phyloP scores from a whole-genome alignment of 2,329 filamentous ascomycete genomes.

The Venturia effusa region DNA sequence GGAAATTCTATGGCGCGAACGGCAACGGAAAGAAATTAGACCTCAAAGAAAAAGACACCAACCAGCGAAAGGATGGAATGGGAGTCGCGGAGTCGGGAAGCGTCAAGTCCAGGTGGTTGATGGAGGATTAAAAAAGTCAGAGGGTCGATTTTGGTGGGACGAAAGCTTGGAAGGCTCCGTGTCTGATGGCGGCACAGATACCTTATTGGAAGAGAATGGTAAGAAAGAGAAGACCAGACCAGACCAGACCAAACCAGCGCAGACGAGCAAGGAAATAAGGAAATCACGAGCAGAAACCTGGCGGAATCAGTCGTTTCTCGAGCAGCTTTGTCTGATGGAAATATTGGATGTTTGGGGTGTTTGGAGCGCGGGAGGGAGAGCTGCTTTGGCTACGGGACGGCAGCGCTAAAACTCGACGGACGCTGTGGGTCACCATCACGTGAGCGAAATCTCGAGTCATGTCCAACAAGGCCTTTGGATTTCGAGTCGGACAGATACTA shows the following conservation, averaged over 20 bases:
- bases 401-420: neutral
- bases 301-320: neutral
- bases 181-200: conserved; percentile 5
- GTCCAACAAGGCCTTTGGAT: too few species aligned
- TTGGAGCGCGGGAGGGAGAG: neutral
- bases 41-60: neutral
- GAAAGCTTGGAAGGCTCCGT: neutral
- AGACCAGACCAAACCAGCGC: neutral
- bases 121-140: conserved; percentile 4
- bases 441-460: neutral
- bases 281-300: neutral
- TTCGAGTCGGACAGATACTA: too few species aligned
- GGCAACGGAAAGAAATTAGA: conserved; percentile 2
- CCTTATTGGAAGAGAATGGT: conserved; percentile 9
- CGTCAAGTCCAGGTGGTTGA: conserved; percentile 2
- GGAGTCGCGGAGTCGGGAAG: neutral
- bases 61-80: neutral
- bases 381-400: neutral
- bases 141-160: neutral
- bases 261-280: neutral
- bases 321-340: neutral
- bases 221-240: conserved; percentile 1
- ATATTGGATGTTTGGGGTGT: neutral
- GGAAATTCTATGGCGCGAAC: conserved; percentile 1
- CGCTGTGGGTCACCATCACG: neutral